A percentile compares a stretch with the other conserved stretches of the same genome.
These are phyloP conservation scores for Boletellus sp. DNA, from an alignment of 768 basidiomycete species.

Conservation along the genomic window DNA sequence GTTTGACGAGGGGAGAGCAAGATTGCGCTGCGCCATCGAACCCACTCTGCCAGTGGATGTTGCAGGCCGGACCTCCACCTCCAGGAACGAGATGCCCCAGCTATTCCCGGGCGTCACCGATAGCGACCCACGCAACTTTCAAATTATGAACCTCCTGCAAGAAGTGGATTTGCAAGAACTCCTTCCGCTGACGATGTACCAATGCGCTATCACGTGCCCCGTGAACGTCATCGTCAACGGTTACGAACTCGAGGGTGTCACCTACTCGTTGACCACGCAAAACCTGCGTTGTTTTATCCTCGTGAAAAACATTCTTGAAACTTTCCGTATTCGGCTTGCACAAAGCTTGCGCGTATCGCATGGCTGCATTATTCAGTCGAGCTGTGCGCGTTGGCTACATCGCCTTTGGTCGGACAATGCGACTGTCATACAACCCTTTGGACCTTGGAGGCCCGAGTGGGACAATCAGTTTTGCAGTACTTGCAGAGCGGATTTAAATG, in stretches of 20 bases:
- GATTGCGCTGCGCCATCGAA: background rate
- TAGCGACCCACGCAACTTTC: conserved; percentile 14
- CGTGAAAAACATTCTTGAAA: conserved; percentile 2
- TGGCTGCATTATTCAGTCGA: background rate
- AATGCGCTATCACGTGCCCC: background rate
- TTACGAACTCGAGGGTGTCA: background rate
- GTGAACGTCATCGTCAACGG: background rate
- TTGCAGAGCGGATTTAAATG: background rate
- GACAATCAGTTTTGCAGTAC: background rate
- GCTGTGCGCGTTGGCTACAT: background rate
- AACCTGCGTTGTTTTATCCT: conserved; percentile 8
- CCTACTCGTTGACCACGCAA: background rate
- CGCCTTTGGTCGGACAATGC: background rate
- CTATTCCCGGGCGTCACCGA: background rate
- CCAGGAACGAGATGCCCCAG: background rate
- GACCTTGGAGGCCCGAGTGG: background rate
- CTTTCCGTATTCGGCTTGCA: background rate
- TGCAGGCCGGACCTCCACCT: background rate
- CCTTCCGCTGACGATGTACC: conserved; percentile 10
- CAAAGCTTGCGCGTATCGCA: background rate
- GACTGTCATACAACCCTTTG: background rate
- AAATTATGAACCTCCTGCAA: conserved; percentile 13
- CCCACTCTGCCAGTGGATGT: background rate
- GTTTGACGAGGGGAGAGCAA: conserved; percentile 6
- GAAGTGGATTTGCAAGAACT: background rate